A percentile compares a stretch with the other conserved stretches of the same genome.
Conservation (phyloP, 2,329 filamentous ascomycete genomes). For the Lecanosticta acicola region DNA sequence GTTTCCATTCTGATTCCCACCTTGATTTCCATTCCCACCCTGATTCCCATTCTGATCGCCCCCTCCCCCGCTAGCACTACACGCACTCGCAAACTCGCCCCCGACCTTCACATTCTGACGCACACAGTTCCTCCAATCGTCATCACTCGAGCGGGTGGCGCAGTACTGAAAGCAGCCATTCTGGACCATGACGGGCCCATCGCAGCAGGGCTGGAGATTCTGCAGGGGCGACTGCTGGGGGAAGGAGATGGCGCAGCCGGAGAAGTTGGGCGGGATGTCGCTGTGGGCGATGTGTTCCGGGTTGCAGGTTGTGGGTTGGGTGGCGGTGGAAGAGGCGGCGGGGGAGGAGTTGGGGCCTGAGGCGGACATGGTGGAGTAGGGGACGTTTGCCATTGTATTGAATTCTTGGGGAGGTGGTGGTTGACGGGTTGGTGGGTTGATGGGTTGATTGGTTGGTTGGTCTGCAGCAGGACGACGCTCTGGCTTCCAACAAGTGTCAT, state of each 20-base stretch:
- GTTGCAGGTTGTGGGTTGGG: conserved; percentile 2
- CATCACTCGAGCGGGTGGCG: background rate
- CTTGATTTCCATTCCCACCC: background rate
- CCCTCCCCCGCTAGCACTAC: background rate
- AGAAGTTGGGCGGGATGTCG: conserved; percentile 1
- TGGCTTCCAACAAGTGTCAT: no score
- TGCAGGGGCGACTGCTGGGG: background rate
- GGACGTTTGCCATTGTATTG: conserved; percentile 2
- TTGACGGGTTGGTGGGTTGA: conserved; percentile 2
- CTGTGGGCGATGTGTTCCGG: background rate
- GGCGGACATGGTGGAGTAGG: conserved; percentile 7
- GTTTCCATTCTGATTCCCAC: background rate
- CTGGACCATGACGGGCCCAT: conserved; percentile 8
- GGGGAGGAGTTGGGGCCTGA: background rate
- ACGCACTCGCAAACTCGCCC: background rate
- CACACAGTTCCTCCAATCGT: conserved; percentile 5
- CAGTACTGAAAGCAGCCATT: conserved; percentile 13
- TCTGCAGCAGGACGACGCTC: no score
- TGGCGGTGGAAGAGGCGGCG: background rate
- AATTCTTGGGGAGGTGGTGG: no score
- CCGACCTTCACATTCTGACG: conserved; percentile 2
- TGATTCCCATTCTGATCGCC: background rate
- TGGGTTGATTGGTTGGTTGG: no score
- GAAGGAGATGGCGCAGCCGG: background rate
- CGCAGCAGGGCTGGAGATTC: conserved; percentile 4